Evolutionary conservation across 805 yeast species (phyloP), one percentile per base, ranked within the genome.

Genomic region (Wickerhamiella shivajii): DNA sequence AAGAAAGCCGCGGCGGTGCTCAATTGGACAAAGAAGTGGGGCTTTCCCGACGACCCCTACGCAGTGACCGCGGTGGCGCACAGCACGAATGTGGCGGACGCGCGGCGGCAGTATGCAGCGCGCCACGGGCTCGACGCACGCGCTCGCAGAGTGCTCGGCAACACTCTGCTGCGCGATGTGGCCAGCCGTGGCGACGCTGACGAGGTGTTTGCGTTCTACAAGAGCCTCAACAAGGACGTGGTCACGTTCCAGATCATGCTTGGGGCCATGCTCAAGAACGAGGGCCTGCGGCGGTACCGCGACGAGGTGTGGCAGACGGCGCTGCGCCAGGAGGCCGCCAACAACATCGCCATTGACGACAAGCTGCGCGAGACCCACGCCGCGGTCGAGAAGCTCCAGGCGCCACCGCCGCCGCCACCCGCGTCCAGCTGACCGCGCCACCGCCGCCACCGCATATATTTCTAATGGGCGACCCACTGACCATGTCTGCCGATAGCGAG

Each of bases 21-120:
- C n/a, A 27, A 35, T 2, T 41, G 43, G 45, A 46, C 51, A 7
- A 40, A 42, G 19, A 45, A 45, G 21, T 46, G 51, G 51, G 50
- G 51, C 2, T 42, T 46, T 23, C 30, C 38, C 16, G 46, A 38
- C n/a, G 36, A 43, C 8, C 37, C 29, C 5, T 17, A 35, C 14
- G 36, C 50, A 3, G 19, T 21, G 7, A 21, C 38, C 3, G 44
- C 41, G 9, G 31, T 39, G 6, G 31, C 44, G 1, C 16, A 18
- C 19, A 42, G 48, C 2, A 19, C 24, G 12, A 23, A 39, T 1
- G 49, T 41, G 5, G 31, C 24, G 1, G 41, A 40, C 21, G 51
- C 50, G 3, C 42, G 51, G 4, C 28, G 25, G 10, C 19, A 30
- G 15, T 46, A 45, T 27, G 26, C 29, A 11, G 34, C 28, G n/a